Evolutionary conservation across 1,139 yeast species (phyloP), one percentile per base, ranked within the genome.

Genomic region (Debaryomycetaceae sp.): DNA sequence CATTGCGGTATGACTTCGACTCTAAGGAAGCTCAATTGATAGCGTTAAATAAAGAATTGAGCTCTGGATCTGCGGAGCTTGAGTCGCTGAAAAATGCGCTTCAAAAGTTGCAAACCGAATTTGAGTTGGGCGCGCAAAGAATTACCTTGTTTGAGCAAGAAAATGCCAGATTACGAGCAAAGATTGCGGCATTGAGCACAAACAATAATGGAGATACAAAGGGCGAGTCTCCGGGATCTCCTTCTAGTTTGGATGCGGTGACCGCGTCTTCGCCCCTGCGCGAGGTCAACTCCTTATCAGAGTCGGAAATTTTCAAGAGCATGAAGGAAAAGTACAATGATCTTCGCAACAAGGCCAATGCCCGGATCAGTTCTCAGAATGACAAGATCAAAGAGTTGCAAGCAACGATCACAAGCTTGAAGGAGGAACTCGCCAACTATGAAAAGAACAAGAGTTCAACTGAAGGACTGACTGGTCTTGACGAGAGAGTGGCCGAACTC

Each of bases 1-100:
- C 79, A 6, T 62, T 85, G 36, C 68, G 93, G 35, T 58, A 62
- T 27, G 87, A 81, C 37, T 51, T 57, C 27, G 43, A 46, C 13
- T 34, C 35, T 10, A 51, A 49, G 25, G 32, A 44, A 15, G 43
- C 45, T 22, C 50, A 44, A 20, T 42, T 61, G 21, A 34, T 36
- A 23, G 39, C 37, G 7, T 45, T 59, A 31, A 48, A 51, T 29
- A 35, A 30, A 1, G 50, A 51, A 27, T 32, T 54, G 12, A 37
- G 40, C 8, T 24, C 32, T 2, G 26, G 44, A 4, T 30, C 41
- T 4, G 27, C 34, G 4, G 45, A 50, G 29, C 27, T 53, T 15
- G 50, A 41, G 16, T 47, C 49, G 6, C 38, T 51, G 27, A 44
- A 41, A 26, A 32, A 31, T 1, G 40, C 47, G 30, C 31, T 55